Evolutionary conservation across 495 filamentous ascomycete species (phyloP), one percentile per base, ranked within the genome.

Genomic region (Penicillium waksmanii): DNA sequence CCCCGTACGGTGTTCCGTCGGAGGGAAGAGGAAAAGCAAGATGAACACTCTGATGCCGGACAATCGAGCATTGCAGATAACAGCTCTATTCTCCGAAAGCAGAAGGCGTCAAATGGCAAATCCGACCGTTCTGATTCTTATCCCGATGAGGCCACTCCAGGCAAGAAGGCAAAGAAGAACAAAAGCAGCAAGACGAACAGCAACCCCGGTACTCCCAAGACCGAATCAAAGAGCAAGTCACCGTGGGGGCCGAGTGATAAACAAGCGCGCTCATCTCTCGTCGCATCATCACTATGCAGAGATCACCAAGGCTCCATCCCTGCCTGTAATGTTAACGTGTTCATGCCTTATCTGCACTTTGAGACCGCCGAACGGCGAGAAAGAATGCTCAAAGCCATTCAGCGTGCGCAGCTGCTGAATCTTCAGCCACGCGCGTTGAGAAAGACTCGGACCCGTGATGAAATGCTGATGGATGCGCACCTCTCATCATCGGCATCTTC

Each of bases 311-410:
- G 57, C 15, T 56, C 63, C n/a, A 43, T 63, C 9, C 57, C 66
- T 12, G 58, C 67, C 7, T 71, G 69, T 47, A 80, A 87, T 53
- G 82, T 87, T 53, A 84, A 85, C 42, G 71, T 85, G 15, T 87
- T 85, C 65, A 88, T 90, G 86, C 87, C 87, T 2, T 90, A 87
- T 62, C 70, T 89, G 15, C 86, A 89, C 67, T 90, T 87, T 55
- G 87, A 90, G 61, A 87, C 84, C 3, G 77, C 81, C 21, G 72
- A 79, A 43, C 71, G 82, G 13, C 76, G 85, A 35, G 74, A 76
- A 51, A 77, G 83, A 60, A 88, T 89, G 86, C 81, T 83, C 56
- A 72, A 80, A 19, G 82, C 83, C 15, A 87, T 90, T 56, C 75
- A 78, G 56, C 73, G 75, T 5, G 82, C 80, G 53, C 70, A 74